A percentile compares a stretch with the other conserved stretches of the same genome.
phyloP scores from a whole-genome alignment of 2,329 filamentous ascomycete species.

The Trichoderma cornu-damae region DNA sequence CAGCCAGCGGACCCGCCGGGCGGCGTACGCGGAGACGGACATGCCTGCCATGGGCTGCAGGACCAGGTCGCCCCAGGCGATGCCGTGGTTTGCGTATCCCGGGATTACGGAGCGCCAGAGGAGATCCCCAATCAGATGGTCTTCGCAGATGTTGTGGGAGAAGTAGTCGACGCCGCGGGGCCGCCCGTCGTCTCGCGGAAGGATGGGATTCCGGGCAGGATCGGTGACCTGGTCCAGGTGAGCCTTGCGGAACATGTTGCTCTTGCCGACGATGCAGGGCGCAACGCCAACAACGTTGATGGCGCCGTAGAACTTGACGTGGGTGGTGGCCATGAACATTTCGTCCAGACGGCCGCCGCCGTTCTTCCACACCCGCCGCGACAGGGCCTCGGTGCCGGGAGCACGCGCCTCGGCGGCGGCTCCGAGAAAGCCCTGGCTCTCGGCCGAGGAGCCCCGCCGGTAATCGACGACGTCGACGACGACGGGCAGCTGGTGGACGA shows the following conservation, averaged over 20 bases:
- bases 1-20: conserved; percentile 81
- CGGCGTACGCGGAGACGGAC: conserved; percentile 70
- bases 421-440: conserved; percentile 31
- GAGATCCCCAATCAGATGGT: conserved; percentile 89
- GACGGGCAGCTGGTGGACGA: conserved; percentile 89
- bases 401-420: conserved; percentile 32
- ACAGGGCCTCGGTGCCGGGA: conserved; percentile 23
- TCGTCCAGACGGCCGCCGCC: conserved; percentile 86
- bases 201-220: conserved; percentile 41
- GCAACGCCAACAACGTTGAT: conserved; percentile 91
- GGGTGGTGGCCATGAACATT: conserved; percentile 86
- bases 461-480: conserved; percentile 64
- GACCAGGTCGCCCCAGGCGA: conserved; percentile 79
- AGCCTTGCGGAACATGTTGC: conserved; percentile 94
- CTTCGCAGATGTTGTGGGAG: conserved; percentile 94
- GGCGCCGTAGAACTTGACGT: conserved; percentile 95
- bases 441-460: conserved; percentile 19
- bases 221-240: conserved; percentile 73
- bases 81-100: conserved; percentile 70
- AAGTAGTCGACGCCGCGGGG: conserved; percentile 81
- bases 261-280: conserved; percentile 93
- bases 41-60: conserved; percentile 86
- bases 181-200: conserved; percentile 38
- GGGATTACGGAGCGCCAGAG: conserved; percentile 70
- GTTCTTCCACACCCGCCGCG: conserved; percentile 32